A percentile compares a stretch with the other conserved stretches of the same genome.
Conservation (phyloP, 441 rosid species). For the Pelargonium myrrhifolium region DNA sequence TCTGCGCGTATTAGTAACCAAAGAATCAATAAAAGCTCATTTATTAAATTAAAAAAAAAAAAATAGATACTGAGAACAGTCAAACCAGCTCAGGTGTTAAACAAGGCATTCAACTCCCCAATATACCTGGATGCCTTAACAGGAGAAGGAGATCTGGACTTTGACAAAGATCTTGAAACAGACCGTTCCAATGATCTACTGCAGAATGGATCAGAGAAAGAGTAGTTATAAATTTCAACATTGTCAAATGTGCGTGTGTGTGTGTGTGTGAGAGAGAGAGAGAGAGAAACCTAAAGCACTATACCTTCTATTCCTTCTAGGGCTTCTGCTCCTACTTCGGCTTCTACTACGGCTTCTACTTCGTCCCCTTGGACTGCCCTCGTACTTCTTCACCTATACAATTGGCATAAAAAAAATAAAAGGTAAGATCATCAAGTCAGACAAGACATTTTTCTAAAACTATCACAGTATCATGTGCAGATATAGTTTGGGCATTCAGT, state of each 20-base stretch:
- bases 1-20: constrained; percentile 23
- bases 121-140: constrained; percentile 45
- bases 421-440: constrained; percentile 6
- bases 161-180: constrained; percentile 50
- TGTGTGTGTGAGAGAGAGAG: background rate
- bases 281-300: background rate
- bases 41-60: background rate
- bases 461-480: no score
- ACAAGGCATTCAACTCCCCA: background rate
- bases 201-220: constrained; percentile 8
- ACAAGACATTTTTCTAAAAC: no score
- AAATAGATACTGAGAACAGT: background rate
- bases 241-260: background rate
- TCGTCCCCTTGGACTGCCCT: constrained; percentile 55
- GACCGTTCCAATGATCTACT: constrained; percentile 60
- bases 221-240: background rate
- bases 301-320: constrained; percentile 59
- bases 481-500: no score
- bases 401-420: constrained; percentile 7
- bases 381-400: constrained; percentile 60
- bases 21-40: background rate
- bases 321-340: constrained; percentile 34
- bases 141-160: constrained; percentile 72
- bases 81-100: background rate
- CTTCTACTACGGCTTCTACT: constrained; percentile 58